Percentiles rank a stretch among this genome's conserved stretches.
Evolutionary conservation across 768 basidiomycete species (phyloP).

Genomic region (Mycena albidolilacea): DNA sequence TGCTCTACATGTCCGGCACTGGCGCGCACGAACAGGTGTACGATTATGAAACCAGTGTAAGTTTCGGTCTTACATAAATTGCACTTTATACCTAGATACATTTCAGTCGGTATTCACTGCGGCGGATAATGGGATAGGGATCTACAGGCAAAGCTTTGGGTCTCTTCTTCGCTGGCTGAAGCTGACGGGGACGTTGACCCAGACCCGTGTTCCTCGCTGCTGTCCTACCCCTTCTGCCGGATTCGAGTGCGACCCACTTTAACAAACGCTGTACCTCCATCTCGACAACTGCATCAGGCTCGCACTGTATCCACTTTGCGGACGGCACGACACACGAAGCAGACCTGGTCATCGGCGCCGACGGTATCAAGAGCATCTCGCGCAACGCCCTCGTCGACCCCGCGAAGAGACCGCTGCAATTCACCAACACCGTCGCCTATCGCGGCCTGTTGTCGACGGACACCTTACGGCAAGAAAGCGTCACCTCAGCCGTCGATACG

Average conservation of each 20-base stretch:
- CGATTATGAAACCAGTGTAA: constrained; percentile 52
- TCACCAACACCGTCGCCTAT: constrained; percentile 64
- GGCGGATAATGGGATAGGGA: constrained; percentile 58
- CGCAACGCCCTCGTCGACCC: constrained; percentile 56
- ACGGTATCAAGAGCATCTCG: constrained; percentile 66
- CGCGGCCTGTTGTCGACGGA: constrained; percentile 62
- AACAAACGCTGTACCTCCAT: constrained; percentile 64
- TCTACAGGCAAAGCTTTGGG: constrained; percentile 57
- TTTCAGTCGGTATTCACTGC: constrained; percentile 48
- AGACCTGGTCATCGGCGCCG: constrained; percentile 67
- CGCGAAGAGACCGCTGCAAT: constrained; percentile 49
- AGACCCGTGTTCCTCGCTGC: constrained; percentile 69
- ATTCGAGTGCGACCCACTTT: constrained; percentile 61
- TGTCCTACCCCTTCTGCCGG: constrained; percentile 55
- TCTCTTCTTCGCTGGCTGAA: neutral
- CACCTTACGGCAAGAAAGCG: constrained; percentile 56
- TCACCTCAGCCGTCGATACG: constrained; percentile 54
- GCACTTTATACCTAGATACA: constrained; percentile 11
- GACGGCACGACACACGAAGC: constrained; percentile 64
- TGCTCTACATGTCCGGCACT: constrained; percentile 59
- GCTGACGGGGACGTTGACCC: constrained; percentile 7
- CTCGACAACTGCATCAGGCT: constrained; percentile 44
- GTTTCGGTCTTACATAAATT: constrained; percentile 13
- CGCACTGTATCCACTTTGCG: constrained; percentile 58
- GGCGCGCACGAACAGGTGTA: constrained; percentile 60